phyloP scores from a whole-genome alignment of 108 stramenopile genomes.

The Craspedostauros australis region DNA sequence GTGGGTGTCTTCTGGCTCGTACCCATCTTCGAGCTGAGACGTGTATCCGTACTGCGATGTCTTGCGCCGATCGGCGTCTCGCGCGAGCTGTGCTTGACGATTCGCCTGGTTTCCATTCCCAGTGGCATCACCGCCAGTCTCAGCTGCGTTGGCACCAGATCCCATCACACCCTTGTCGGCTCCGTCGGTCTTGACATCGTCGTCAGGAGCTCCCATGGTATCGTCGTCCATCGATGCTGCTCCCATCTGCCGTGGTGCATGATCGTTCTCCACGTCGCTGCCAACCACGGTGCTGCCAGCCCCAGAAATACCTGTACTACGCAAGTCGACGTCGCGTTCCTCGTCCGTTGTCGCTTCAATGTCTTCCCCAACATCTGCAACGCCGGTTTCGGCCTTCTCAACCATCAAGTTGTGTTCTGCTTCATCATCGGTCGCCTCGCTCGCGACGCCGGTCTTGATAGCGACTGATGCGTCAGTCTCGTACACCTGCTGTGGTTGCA shows the following conservation, averaged over 20 bases:
- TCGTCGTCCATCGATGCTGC: too few relatives aligned
- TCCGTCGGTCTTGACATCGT: too few relatives aligned
- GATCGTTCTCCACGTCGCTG: too few relatives aligned
- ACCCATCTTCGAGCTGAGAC: constrained; percentile 27
- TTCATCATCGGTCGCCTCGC: background rate
- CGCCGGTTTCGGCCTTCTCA: constrained; percentile 15
- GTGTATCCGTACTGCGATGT: constrained; percentile 9
- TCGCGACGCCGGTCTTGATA: too few relatives aligned
- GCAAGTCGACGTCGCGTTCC: constrained; percentile 4
- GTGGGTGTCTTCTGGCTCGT: constrained; percentile 35
- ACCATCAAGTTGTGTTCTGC: background rate
- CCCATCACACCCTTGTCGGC: too few relatives aligned
- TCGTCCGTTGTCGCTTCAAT: constrained; percentile 24
- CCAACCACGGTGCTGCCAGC: too few relatives aligned
- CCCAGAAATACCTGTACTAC: too few relatives aligned
- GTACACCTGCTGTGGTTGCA: too few relatives aligned
- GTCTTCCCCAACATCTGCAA: constrained; percentile 17
- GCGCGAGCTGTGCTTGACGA: constrained; percentile 4
- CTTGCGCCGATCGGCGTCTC: constrained; percentile 10
- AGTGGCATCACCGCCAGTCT: background rate
- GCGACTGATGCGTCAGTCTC: too few relatives aligned
- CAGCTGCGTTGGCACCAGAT: too few relatives aligned
- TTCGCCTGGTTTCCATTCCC: constrained; percentile 11
- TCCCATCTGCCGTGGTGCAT: too few relatives aligned
- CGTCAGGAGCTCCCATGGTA: too few relatives aligned